These are phyloP conservation scores for Xylaria multiplex DNA, from an alignment of 2,329 filamentous ascomycete genomes.

Conservation along the genomic window DNA sequence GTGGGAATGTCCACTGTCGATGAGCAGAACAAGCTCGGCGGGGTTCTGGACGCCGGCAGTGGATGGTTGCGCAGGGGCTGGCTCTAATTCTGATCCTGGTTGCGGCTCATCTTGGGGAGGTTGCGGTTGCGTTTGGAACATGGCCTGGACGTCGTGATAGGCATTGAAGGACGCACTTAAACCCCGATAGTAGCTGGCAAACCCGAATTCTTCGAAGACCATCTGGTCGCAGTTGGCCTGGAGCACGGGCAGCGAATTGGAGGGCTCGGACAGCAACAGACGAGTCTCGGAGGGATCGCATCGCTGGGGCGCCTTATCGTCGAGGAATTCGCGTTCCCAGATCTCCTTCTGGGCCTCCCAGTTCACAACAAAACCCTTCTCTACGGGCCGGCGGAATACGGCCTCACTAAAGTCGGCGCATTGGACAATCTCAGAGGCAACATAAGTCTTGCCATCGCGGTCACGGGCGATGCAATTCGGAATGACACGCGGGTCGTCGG, in stretches of 20 bases:
- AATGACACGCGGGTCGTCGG: conserved; percentile 72
- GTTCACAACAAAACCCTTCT: conserved; percentile 94
- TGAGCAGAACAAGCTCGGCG: conserved; percentile 83
- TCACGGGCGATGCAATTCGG: conserved; percentile 91
- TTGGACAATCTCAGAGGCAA: conserved; percentile 79
- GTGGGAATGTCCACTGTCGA: conserved; percentile 93
- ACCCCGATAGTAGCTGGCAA: conserved; percentile 83
- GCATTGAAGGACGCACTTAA: conserved; percentile 78
- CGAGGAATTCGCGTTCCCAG: conserved; percentile 90
- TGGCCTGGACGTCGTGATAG: conserved; percentile 78
- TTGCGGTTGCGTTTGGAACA: conserved; percentile 69
- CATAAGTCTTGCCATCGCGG: conserved; percentile 80
- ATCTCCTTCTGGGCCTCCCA: conserved; percentile 97
- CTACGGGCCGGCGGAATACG: conserved; percentile 85
- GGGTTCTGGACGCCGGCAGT: conserved; percentile 56
- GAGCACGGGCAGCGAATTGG: conserved; percentile 81
- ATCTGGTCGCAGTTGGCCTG: conserved; percentile 95
- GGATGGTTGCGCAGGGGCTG: background rate
- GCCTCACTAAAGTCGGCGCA: conserved; percentile 92
- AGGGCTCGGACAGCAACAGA: conserved; percentile 84
- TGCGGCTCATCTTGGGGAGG: conserved; percentile 53
- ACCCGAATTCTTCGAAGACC: conserved; percentile 96
- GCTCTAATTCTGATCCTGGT: background rate
- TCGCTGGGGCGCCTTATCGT: conserved; percentile 69
- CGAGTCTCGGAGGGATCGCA: conserved; percentile 86